These are phyloP conservation scores for Vaccinium corymbosum DNA, from an alignment of 148 eudicot species.

Conservation along the genomic window DNA sequence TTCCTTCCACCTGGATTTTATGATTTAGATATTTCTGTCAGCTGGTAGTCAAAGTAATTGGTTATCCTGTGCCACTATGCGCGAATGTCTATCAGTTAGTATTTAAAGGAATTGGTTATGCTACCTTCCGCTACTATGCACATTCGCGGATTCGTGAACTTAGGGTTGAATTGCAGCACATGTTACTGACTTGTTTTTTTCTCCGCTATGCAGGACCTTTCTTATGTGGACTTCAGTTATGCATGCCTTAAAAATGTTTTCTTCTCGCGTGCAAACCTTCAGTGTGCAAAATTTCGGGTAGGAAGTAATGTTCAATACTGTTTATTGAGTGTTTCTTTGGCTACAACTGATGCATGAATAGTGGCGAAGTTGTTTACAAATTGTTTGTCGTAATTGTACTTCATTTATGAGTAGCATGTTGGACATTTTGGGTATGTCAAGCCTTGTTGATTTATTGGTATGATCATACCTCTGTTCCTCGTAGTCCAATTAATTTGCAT, in stretches of 20 bases:
- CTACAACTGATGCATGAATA: background rate
- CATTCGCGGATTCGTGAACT: background rate
- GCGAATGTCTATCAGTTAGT: no score
- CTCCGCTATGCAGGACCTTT: slow-evolving; percentile 54
- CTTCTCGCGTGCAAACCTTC: slow-evolving; percentile 97
- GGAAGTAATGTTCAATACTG: slow-evolving; percentile 11
- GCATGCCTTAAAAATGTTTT: slow-evolving; percentile 79
- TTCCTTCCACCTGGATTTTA: background rate
- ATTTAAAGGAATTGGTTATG: background rate
- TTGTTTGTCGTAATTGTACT: background rate
- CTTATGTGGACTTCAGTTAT: slow-evolving; percentile 89
- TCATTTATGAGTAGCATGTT: background rate
- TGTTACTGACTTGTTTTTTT: background rate
- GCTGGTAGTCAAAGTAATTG: background rate
- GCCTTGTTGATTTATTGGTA: background rate
- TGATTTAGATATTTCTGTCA: slow-evolving; percentile 7
- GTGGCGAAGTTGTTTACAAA: background rate
- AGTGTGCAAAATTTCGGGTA: slow-evolving; percentile 87
- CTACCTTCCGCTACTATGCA: background rate
- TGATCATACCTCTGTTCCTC: background rate
- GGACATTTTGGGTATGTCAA: background rate
- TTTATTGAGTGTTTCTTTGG: background rate
- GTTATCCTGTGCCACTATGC: background rate
- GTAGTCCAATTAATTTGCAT: background rate
- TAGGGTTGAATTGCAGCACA: background rate